Base-by-base conservation (phyloP, 495 filamentous ascomycete species). In the Lepidopterella palustris region DNA sequence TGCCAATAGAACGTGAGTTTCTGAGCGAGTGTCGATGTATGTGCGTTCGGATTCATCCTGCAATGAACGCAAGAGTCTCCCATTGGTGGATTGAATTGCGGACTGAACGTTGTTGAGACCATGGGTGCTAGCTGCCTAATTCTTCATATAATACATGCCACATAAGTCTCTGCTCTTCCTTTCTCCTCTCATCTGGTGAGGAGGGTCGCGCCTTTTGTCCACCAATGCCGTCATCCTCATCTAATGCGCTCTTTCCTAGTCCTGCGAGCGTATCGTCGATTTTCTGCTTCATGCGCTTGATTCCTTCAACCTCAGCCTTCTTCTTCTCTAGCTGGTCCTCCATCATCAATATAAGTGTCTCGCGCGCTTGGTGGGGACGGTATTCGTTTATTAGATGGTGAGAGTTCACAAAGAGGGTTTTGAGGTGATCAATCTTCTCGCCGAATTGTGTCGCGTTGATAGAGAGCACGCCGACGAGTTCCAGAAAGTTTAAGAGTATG, bases 381-480 rank as follows among this genome's bases (percentile, higher is more conserved):
- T 97, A 97, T 58, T 93, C 85, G 71, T 98, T 98, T 50, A 97
- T 80, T 20, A 92, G 79, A 61, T 91, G 87, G 70, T 97, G 89
- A 54, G 91, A 86, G 72, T 97, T 96, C 66, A 90, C 83, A 57
- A 92, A 85, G 3, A 97, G 65, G 24, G 83, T 87, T 64, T 84
- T 78, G n/a, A 98, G 63, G 65, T 96, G 84, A 2, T 82, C 74
- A 26, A 91, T 78, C 67, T 92, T 92, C 18, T 84, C 78, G 26
- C 39, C 58, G 5, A 51, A 50, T 0, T 55, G 25, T 77, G 0
- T 13, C 15, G 90, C 87, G 23, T 86, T 78, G 2, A 83, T 72
- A 13, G 80, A 76, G 45, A 97, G 77, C 5, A 87, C 73, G 9
- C 88, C 87, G 0, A 88, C 75, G 20, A 96, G 81, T 60, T 91